Conservation (phyloP, 2,329 filamentous ascomycete genomes). For the Meredithiella fracta region DNA sequence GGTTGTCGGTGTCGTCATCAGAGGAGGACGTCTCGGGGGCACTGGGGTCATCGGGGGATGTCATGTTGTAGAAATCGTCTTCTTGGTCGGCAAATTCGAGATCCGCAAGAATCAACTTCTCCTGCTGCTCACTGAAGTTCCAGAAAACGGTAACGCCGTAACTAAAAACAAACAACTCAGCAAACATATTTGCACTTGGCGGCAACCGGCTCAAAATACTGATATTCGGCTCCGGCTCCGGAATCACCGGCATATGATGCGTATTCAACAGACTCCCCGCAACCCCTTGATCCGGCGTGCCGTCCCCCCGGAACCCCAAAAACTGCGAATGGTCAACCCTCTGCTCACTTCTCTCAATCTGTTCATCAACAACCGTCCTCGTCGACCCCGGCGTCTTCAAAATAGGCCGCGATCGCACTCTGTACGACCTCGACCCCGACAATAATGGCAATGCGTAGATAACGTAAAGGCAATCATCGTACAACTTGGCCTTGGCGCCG, state of each 20-base stretch:
- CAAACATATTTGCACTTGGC: constrained; percentile 61
- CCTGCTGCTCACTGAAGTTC: constrained; percentile 93
- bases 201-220: constrained; percentile 37
- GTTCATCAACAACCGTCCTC: constrained; percentile 80
- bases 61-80: constrained; percentile 36
- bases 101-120: constrained; percentile 91
- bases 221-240: constrained; percentile 10
- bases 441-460: constrained; percentile 87
- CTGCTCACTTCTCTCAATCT: constrained; percentile 86
- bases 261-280: background rate
- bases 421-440: constrained; percentile 70
- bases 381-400: constrained; percentile 79
- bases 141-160: constrained; percentile 97
- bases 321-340: constrained; percentile 51
- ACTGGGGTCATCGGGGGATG: background rate
- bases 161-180: constrained; percentile 92
- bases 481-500: constrained; percentile 82
- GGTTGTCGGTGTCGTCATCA: constrained; percentile 17
- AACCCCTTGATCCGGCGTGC: constrained; percentile 17
- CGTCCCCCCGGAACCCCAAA: constrained; percentile 11
- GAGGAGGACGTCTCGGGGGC: background rate
- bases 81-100: constrained; percentile 70
- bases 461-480: constrained; percentile 92
- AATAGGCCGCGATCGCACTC: constrained; percentile 77
- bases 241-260: background rate